These are phyloP conservation scores for Eucalyptus urophylla DNA, from an alignment of 345 rosid genomes.

Conservation along the genomic window DNA sequence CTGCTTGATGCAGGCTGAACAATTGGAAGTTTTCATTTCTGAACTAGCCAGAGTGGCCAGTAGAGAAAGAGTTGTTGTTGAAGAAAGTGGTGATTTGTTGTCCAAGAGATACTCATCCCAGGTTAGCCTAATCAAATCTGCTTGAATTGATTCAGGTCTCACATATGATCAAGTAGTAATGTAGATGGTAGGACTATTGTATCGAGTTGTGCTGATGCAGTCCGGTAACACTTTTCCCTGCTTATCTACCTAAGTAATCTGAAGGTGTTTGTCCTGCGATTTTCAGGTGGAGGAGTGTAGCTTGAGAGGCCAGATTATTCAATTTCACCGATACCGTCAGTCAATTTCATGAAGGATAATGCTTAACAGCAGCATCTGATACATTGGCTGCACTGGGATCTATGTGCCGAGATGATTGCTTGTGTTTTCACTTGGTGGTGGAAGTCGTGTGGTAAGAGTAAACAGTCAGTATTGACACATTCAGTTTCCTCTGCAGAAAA, in stretches of 20 bases:
- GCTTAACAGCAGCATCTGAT: not conserved
- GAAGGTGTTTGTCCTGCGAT: not conserved
- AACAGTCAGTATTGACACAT: not conserved
- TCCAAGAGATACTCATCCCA: conserved; percentile 33
- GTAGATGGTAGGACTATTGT: not conserved
- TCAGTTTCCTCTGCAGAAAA: not conserved
- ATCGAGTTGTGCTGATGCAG: not conserved
- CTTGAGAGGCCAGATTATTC: conserved; percentile 56
- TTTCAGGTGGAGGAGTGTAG: conserved; percentile 72
- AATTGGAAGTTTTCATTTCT: conserved; percentile 48
- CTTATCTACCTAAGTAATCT: not conserved
- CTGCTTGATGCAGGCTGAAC: conserved; percentile 44
- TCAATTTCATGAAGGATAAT: not conserved
- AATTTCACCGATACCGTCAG: conserved; percentile 5
- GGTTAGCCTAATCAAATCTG: conserved; percentile 18
- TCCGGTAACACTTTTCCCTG: not conserved
- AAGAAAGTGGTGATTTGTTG: conserved; percentile 55
- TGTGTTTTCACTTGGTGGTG: not conserved
- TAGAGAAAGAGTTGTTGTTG: conserved; percentile 42
- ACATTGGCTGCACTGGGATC: not conserved
- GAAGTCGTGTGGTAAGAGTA: not conserved
- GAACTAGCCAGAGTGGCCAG: conserved; percentile 63
- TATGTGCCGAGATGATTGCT: not conserved
- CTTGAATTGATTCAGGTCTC: not conserved
- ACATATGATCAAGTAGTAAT: not conserved